phyloP scores from a whole-genome alignment of 805 yeast species.

The Candida ovalis region DNA sequence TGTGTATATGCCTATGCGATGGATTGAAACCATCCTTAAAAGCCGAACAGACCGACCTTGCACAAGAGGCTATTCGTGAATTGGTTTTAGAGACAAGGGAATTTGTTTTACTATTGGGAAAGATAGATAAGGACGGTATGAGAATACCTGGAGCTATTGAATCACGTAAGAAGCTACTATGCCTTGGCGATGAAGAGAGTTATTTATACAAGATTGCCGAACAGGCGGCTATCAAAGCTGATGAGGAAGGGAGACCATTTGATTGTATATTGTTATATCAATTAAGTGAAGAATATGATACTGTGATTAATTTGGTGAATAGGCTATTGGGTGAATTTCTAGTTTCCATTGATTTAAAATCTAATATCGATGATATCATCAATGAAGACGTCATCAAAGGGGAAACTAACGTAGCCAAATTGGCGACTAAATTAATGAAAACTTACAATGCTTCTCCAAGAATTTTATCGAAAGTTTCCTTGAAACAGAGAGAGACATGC shows the following conservation, averaged over 20 bases:
- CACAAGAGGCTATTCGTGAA: conserved; percentile 79
- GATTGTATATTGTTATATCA: conserved; percentile 87
- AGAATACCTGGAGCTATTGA: conserved; percentile 83
- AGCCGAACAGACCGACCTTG: conserved; percentile 47
- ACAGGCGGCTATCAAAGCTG: conserved; percentile 80
- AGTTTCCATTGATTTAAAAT: conserved; percentile 52
- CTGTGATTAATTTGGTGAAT: conserved; percentile 72
- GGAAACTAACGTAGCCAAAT: conserved; percentile 44
- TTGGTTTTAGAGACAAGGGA: conserved; percentile 84
- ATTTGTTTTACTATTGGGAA: conserved; percentile 79
- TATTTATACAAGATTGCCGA: conserved; percentile 73
- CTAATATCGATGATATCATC: conserved; percentile 19
- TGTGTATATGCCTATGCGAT: conserved; percentile 60
- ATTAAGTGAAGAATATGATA: conserved; percentile 81
- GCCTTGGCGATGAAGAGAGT: conserved; percentile 51
- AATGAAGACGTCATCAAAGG: conserved; percentile 28
- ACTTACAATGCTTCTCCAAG: conserved; percentile 52
- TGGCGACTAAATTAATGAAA: conserved; percentile 42
- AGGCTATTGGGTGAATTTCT: conserved; percentile 74
- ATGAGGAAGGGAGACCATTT: conserved; percentile 83
- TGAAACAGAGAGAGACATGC: conserved; percentile 61
- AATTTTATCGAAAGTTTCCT: conserved; percentile 52
- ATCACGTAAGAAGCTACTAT: conserved; percentile 62
- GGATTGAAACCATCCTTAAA: conserved; percentile 24
- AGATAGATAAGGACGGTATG: conserved; percentile 69